phyloP scores from a whole-genome alignment of 1,284 basidiomycete species.

The Ustanciosporium gigantosporum region DNA sequence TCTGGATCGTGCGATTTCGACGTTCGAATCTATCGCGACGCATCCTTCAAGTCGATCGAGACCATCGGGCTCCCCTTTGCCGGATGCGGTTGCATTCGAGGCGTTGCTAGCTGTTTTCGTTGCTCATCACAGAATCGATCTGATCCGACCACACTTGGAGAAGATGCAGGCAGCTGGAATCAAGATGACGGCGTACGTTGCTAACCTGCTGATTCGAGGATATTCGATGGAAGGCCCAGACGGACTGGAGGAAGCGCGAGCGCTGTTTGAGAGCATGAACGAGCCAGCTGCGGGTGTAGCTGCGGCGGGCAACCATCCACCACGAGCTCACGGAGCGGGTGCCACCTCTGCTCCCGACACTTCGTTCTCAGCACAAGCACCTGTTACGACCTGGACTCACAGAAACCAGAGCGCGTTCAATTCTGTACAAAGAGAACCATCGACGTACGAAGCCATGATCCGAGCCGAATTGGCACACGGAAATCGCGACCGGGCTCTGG shows the following conservation, averaged over 20 bases:
- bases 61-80: slow-evolving; percentile 60
- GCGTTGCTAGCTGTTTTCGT: slow-evolving; percentile 86
- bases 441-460: slow-evolving; percentile 90
- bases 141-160: slow-evolving; percentile 73
- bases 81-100: slow-evolving; percentile 88
- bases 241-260: slow-evolving; percentile 56
- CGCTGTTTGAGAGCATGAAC: slow-evolving; percentile 80
- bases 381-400: neutral
- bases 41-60: slow-evolving; percentile 62
- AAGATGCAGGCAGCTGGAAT: slow-evolving; percentile 72
- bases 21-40: slow-evolving; percentile 76
- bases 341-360: slow-evolving; percentile 42
- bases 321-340: slow-evolving; percentile 61
- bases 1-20: slow-evolving; percentile 73
- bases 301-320: slow-evolving; percentile 82
- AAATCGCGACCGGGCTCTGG: slow-evolving; percentile 72
- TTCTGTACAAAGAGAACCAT: slow-evolving; percentile 85
- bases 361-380: neutral
- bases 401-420: slow-evolving; percentile 62
- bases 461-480: slow-evolving; percentile 83
- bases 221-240: slow-evolving; percentile 74
- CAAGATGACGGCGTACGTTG: slow-evolving; percentile 92
- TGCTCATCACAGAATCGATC: slow-evolving; percentile 76
- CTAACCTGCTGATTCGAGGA: slow-evolving; percentile 82
- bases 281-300: slow-evolving; percentile 86